Conservation (phyloP, 352 stramenopile species). For the Globisporangium apiculatum region DNA sequence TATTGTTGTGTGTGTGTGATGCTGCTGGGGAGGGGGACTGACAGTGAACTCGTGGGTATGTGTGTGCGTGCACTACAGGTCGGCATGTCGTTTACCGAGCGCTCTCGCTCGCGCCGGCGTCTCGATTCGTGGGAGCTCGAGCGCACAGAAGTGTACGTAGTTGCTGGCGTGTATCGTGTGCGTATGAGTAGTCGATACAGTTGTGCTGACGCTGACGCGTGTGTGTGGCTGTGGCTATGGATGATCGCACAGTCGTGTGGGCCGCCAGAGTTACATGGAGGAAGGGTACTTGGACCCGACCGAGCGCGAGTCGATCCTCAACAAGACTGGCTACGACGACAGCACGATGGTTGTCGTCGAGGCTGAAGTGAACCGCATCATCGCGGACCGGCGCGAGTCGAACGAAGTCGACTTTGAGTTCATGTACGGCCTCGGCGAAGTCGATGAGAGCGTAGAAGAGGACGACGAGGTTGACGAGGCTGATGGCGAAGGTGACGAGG, state of each 20-base stretch:
- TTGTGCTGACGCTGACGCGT: neutral
- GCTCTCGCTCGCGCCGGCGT: conserved; percentile 60
- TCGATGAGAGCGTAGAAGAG: conserved; percentile 20
- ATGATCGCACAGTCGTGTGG: conserved; percentile 36
- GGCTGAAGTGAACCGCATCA: conserved; percentile 80
- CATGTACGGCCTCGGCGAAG: conserved; percentile 49
- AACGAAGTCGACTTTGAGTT: conserved; percentile 82
- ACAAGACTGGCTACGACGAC: conserved; percentile 67
- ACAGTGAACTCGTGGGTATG: neutral
- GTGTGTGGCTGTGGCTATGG: neutral
- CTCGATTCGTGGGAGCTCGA: conserved; percentile 79
- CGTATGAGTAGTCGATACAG: neutral
- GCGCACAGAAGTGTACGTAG: conserved; percentile 53
- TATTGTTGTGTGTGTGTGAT: neutral
- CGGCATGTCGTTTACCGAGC: conserved; percentile 70
- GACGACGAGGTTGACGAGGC: conserved; percentile 24
- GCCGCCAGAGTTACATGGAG: conserved; percentile 81
- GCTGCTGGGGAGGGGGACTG: neutral
- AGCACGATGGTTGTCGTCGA: conserved; percentile 65
- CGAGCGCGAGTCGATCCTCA: conserved; percentile 71
- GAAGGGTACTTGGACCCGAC: conserved; percentile 75
- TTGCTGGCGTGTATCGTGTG: neutral
- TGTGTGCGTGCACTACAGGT: conserved; percentile 18
- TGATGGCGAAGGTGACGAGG: conserved; percentile 26
- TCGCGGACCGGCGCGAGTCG: conserved; percentile 68